These are phyloP conservation scores for Perkinsus olseni DNA, from an alignment of 169 alveolate species.

Conservation along the genomic window DNA sequence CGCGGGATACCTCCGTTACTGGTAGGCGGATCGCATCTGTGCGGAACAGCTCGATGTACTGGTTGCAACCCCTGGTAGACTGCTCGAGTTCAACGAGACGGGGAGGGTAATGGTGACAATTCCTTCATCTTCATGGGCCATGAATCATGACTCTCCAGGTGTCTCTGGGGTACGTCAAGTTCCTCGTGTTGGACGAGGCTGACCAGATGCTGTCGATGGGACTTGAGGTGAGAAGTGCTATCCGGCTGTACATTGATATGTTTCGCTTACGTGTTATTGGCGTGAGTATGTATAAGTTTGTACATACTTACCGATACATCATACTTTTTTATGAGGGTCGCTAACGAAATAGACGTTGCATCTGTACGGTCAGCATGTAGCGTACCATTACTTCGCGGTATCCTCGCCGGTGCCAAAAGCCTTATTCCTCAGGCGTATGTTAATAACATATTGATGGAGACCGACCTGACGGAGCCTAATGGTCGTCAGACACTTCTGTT, in stretches of 20 bases:
- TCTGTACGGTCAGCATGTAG: no score
- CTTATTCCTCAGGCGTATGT: neutral
- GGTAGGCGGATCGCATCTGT: neutral
- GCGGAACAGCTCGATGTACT: slow-evolving; percentile 42
- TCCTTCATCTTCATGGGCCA: no score
- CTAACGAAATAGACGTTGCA: no score
- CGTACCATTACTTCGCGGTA: no score
- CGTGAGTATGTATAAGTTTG: no score
- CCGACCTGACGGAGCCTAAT: neutral
- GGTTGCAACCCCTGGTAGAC: slow-evolving; percentile 75
- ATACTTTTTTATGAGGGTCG: no score
- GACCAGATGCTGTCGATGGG: slow-evolving; percentile 77
- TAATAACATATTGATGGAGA: neutral
- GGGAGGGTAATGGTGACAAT: slow-evolving; percentile 37
- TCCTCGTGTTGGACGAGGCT: slow-evolving; percentile 69
- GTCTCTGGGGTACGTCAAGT: neutral
- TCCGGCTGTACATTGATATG: no score
- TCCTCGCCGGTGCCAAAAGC: no score
- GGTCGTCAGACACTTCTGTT: neutral
- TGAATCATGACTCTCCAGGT: neutral
- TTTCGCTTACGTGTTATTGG: no score
- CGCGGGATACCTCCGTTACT: no score
- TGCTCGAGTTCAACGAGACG: slow-evolving; percentile 48
- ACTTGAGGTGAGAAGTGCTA: slow-evolving; percentile 28
- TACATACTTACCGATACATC: no score